Percentiles rank a stretch among this genome's conserved stretches.
phyloP scores from a whole-genome alignment of 345 rosid species.

The Trapa incisa region DNA sequence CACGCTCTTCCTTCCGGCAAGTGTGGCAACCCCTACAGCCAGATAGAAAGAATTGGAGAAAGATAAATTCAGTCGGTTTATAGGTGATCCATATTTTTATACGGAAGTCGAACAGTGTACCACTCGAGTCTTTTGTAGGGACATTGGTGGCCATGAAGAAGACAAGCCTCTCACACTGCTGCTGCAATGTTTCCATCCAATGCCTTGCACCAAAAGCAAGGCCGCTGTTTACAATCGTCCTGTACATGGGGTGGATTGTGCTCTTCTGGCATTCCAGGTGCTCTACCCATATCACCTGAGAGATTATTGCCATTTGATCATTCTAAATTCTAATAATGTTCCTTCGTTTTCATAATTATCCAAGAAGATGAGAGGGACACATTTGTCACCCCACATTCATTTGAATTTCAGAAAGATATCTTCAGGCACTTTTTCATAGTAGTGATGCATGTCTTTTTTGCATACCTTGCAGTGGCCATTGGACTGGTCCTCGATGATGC shows the following conservation, averaged over 20 bases:
- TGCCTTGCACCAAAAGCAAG: slow-evolving; percentile 89
- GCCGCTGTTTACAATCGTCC: slow-evolving; percentile 67
- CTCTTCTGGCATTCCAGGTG: slow-evolving; percentile 74
- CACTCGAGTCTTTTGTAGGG: slow-evolving; percentile 91
- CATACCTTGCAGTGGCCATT: slow-evolving; percentile 86
- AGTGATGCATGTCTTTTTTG: not conserved
- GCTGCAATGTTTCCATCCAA: slow-evolving; percentile 79
- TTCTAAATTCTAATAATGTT: not conserved
- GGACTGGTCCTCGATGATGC: slow-evolving; percentile 82
- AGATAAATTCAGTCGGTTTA: not conserved
- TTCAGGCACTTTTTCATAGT: not conserved
- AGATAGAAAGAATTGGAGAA: too few species aligned
- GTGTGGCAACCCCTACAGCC: slow-evolving; percentile 62
- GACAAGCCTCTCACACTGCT: slow-evolving; percentile 80
- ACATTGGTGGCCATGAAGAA: slow-evolving; percentile 99
- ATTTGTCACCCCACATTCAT: too few species aligned
- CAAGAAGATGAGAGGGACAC: too few species aligned
- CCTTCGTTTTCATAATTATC: too few species aligned
- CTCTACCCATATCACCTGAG: slow-evolving; percentile 90
- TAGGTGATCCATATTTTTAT: not conserved
- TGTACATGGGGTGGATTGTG: slow-evolving; percentile 59
- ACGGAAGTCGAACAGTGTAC: slow-evolving; percentile 15
- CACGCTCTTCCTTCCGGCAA: slow-evolving; percentile 94
- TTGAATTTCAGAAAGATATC: not conserved
- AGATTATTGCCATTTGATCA: not conserved